Percentiles rank a stretch among this genome's conserved stretches.
phyloP scores from a whole-genome alignment of 495 filamentous ascomycete species.

The Endocarpon pusillum region DNA sequence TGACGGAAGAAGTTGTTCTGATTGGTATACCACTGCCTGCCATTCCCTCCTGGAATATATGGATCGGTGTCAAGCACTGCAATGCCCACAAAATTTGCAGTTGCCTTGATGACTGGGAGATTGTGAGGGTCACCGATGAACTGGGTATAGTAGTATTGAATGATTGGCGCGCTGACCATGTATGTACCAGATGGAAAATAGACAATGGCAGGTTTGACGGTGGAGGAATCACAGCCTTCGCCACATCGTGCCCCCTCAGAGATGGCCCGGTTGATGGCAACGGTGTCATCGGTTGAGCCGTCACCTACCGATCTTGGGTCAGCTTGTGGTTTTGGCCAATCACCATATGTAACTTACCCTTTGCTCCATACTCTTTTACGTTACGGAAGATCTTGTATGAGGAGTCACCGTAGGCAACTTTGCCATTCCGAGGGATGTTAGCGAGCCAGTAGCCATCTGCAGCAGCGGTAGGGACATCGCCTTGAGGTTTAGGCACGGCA shows the following conservation, averaged over 20 bases:
- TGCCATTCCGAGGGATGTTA: conserved; percentile 52
- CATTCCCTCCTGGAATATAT: conserved; percentile 40
- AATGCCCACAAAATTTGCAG: conserved; percentile 25
- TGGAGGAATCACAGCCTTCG: conserved; percentile 29
- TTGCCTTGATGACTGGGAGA: conserved; percentile 25
- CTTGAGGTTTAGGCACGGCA: conserved; percentile 22
- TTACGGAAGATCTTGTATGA: conserved; percentile 58
- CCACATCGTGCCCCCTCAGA: conserved; percentile 32
- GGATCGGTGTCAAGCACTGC: conserved; percentile 39
- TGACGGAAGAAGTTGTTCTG: conserved; percentile 99
- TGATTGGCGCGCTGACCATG: conserved; percentile 36
- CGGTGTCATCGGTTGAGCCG: conserved; percentile 32
- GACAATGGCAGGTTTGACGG: conserved; percentile 28
- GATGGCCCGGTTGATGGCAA: conserved; percentile 34
- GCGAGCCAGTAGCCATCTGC: conserved; percentile 53
- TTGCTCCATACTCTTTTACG: conserved; percentile 32
- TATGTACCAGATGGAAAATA: conserved; percentile 49
- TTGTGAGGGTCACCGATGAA: conserved; percentile 35
- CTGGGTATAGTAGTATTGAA: conserved; percentile 50
- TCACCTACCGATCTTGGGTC: conserved; percentile 11
- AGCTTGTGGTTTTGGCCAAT: neutral
- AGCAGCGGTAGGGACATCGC: conserved; percentile 6
- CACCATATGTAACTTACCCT: conserved; percentile 7
- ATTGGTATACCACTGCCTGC: conserved; percentile 66
- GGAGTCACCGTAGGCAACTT: conserved; percentile 21